These are phyloP conservation scores for Cercophora samala DNA, from an alignment of 495 filamentous ascomycete species.

Conservation along the genomic window DNA sequence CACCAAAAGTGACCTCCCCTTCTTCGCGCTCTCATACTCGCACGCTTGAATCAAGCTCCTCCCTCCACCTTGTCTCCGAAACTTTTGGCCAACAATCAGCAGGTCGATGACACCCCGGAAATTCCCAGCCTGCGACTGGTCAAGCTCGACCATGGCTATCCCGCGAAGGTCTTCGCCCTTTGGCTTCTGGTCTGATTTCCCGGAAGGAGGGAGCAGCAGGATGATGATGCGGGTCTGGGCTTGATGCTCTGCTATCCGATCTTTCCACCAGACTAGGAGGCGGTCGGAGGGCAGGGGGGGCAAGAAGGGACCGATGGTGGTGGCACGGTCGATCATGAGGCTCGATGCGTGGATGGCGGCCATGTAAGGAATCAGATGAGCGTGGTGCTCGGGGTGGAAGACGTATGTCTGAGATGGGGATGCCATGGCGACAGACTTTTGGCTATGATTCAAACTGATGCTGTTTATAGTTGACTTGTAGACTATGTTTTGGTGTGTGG, in stretches of 20 bases:
- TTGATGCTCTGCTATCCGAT: constrained; percentile 35
- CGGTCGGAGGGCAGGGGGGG: constrained; percentile 40
- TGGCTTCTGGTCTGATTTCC: constrained; percentile 20
- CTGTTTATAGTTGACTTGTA: not conserved
- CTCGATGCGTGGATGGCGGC: constrained; percentile 41
- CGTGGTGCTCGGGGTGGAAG: constrained; percentile 35
- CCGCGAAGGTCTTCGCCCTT: constrained; percentile 36
- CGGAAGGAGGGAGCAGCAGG: constrained; percentile 30
- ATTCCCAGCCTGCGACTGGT: constrained; percentile 35
- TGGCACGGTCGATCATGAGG: constrained; percentile 37
- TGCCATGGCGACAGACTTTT: not conserved
- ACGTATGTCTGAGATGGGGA: constrained; percentile 23
- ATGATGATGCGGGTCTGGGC: constrained; percentile 35
- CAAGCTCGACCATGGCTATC: constrained; percentile 37
- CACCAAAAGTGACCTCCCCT: constrained; percentile 39
- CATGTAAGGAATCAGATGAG: constrained; percentile 38
- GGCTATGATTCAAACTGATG: not conserved
- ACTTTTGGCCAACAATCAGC: constrained; percentile 35
- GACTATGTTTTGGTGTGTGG: not conserved
- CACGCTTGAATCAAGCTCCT: constrained; percentile 33
- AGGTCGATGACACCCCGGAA: constrained; percentile 40
- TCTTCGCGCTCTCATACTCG: constrained; percentile 36
- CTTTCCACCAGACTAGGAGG: constrained; percentile 41
- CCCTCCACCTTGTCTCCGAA: constrained; percentile 33
- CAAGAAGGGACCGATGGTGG: constrained; percentile 35